A percentile compares a stretch with the other conserved stretches of the same genome.
These are phyloP conservation scores for Hortiboletus campestris DNA, from an alignment of 768 basidiomycete genomes.

Conservation along the genomic window DNA sequence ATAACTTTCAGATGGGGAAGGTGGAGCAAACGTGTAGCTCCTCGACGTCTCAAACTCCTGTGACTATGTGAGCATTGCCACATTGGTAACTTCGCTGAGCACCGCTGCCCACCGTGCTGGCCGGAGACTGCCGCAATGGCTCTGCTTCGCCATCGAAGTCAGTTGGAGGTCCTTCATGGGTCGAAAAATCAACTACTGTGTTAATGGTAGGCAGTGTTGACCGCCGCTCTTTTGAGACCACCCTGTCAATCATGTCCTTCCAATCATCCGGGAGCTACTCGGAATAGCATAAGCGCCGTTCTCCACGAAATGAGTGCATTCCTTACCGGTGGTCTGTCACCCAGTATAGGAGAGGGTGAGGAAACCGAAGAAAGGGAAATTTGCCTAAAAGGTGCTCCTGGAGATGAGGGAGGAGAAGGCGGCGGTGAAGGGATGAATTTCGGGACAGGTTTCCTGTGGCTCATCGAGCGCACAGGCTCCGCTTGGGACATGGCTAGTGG, in stretches of 20 bases:
- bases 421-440: conserved; percentile 65
- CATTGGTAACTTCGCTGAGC: conserved; percentile 26
- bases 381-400: conserved; percentile 33
- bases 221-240: conserved; percentile 31
- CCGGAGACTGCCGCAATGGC: conserved; percentile 33
- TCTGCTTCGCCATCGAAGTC: conserved; percentile 25
- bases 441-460: conserved; percentile 72
- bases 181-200: conserved; percentile 32
- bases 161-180: conserved; percentile 24
- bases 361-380: conserved; percentile 30
- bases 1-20: conserved; percentile 35
- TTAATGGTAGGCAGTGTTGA: conserved; percentile 33
- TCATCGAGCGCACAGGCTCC: conserved; percentile 42
- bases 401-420: conserved; percentile 36
- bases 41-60: conserved; percentile 34
- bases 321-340: conserved; percentile 34
- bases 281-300: conserved; percentile 4
- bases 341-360: conserved; percentile 13
- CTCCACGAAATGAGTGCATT: neutral
- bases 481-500: conserved; percentile 24
- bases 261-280: conserved; percentile 35
- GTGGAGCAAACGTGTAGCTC: conserved; percentile 30
- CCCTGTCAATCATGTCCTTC: conserved; percentile 35
- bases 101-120: conserved; percentile 32
- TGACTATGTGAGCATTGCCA: conserved; percentile 28